phyloP scores from a whole-genome alignment of 768 basidiomycete species.

The Nidularia sp. region DNA sequence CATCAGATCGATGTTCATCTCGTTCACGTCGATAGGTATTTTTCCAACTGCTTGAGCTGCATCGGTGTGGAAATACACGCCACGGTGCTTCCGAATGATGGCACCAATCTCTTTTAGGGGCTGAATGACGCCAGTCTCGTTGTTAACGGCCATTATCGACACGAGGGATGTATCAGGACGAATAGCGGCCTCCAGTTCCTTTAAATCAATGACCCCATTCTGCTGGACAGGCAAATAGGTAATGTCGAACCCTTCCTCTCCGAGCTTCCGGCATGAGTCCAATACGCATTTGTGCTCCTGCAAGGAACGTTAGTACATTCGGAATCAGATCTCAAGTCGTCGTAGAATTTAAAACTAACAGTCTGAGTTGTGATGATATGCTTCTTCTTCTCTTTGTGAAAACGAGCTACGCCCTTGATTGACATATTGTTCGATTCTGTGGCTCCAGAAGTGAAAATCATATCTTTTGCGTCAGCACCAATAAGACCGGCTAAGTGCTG shows the following conservation, averaged over 20 bases:
- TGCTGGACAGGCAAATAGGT: conserved; percentile 94
- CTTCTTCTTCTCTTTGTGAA: conserved; percentile 88
- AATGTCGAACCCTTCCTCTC: conserved; percentile 95
- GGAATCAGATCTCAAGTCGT: not conserved
- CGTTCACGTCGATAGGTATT: conserved; percentile 89
- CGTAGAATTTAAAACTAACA: conserved; percentile 36
- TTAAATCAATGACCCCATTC: conserved; percentile 79
- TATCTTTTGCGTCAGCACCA: conserved; percentile 92
- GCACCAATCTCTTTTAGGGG: conserved; percentile 94
- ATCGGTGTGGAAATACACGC: conserved; percentile 95
- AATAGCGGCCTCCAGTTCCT: conserved; percentile 80
- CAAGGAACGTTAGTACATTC: not conserved
- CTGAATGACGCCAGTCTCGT: conserved; percentile 98
- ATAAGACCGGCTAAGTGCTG: conserved; percentile 90
- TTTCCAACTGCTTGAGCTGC: conserved; percentile 95
- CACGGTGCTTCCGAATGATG: conserved; percentile 80
- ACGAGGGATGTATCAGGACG: conserved; percentile 92
- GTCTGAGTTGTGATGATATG: conserved; percentile 96
- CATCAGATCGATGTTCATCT: conserved; percentile 92
- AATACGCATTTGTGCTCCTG: conserved; percentile 99
- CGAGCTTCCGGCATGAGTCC: conserved; percentile 92
- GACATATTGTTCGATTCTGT: conserved; percentile 98
- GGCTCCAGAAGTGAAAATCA: conserved; percentile 96
- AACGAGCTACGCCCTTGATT: conserved; percentile 94
- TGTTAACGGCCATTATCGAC: conserved; percentile 98